Evolutionary conservation across 1,284 basidiomycete genomes (phyloP), one percentile per base, ranked within the genome.

Genomic region (Flammula alnicola): DNA sequence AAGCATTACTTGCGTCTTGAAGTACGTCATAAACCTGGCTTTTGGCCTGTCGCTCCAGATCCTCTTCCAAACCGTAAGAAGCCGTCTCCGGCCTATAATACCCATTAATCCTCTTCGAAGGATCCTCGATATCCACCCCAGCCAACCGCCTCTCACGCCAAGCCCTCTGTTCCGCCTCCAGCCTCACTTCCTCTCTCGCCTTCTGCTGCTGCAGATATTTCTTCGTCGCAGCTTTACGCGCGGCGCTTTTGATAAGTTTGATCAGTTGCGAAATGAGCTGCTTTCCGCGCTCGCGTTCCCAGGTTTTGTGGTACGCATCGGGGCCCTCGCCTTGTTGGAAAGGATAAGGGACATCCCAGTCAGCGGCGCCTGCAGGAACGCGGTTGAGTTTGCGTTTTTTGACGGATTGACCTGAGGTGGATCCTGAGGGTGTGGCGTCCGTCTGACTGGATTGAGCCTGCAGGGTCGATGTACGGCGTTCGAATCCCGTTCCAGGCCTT

Each of bases 341-440:
- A 6, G 88, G 88, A 63, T 84, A 91, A 1, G 88, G 88, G 0
- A 89, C 78, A 58, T 90, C 86, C 88, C 88, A 91, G 62, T 89
- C 86, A 3, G 65, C 74, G 5, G 88, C 88, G 7, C 88, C 88
- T 20, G 88, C 88, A 29, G 88, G 88, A 3, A 91, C 86, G 8
- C 72, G 66, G 48, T 74, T 76, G 6, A 90, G 70, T 56, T 79
- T 86, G 33, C 87, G 77, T 46, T 78, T 79, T 65, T 90, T 90
- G 9, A 57, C 56, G 7, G 73, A 71, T 19, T 38, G 23, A 14
- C 16, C 14, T 14, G 19, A 8, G 30, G 38, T 32, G 26, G 50
- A 32, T 38, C 55, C 19, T 29, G 48, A 27, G 19, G 36, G 52
- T 31, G 44, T 47, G 19, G n/a, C n/a, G n/a, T n/a, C n/a, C n/a